Base-by-base conservation (phyloP, 2,329 filamentous ascomycete species). In the Colletotrichum spaethianum region DNA sequence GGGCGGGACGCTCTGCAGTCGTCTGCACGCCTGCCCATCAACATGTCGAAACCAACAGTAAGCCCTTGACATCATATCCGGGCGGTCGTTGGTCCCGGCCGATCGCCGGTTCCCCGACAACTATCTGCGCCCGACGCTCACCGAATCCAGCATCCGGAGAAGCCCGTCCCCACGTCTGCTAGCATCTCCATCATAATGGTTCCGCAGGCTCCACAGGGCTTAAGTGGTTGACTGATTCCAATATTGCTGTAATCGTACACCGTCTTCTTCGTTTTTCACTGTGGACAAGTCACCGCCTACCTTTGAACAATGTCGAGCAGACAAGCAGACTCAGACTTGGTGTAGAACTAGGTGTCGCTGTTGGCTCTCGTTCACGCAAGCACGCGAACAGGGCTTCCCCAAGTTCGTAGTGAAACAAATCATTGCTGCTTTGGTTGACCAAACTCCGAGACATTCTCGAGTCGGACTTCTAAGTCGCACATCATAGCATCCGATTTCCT, bases 21-120 rank as follows among this genome's bases (percentile, higher is more conserved):
- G 16, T 38, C 28, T 33, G 53, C 40, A 23, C n/a, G 40, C 33
- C 52, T 46, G 31, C 26, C 48, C 33, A 59, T 59, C 68, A 26
- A 31, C 44, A 53, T 56, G 42, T 59, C 52, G 23, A 28, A 26
- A 12, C 16, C 16, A 18, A 12, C 44, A 31, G 38, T 31, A 14
- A 31, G 23, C 40, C 31, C 28, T 59, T 69, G 69, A 60, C 65
- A 63, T 63, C 68, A 68, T 46, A 18, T 42, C 42, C 57, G 33
- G 8, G 52, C 9, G 52, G 38, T 44, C 57, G 12, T 38, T 31
- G 59, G 56, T 31, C 4, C 33, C 52, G 56, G 31, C 55, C 33
- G 36, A 57, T 67, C 56, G 40, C 63, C 48, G 14, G 20, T 18
- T n/a, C 20, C 33, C 36, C 46, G n/a, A 50, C n/a, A 26, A 50